phyloP scores from a whole-genome alignment of 1,139 yeast species.

The Magnusiomyces paraingens region DNA sequence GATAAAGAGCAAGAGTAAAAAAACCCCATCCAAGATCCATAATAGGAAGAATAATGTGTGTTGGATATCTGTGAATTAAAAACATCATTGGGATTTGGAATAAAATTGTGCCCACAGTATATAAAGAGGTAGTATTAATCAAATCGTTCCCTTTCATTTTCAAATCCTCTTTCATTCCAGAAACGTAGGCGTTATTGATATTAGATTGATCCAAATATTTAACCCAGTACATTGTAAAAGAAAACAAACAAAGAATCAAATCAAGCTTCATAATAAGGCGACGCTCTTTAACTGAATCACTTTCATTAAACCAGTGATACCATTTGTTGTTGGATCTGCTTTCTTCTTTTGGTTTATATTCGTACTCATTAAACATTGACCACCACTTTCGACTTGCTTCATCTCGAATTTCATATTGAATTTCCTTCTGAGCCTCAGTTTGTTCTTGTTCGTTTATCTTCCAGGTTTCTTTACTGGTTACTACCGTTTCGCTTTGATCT shows the following conservation, averaged over 20 bases:
- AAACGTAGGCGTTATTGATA: constrained; percentile 57
- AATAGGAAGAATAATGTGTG: constrained; percentile 49
- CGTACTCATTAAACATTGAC: constrained; percentile 51
- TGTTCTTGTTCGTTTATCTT: not conserved
- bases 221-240: constrained; percentile 61
- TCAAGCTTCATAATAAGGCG: constrained; percentile 55
- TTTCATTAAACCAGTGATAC: constrained; percentile 59
- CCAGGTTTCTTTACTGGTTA: too few relatives aligned
- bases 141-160: constrained; percentile 60
- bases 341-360: constrained; percentile 32
- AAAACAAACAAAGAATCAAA: constrained; percentile 49
- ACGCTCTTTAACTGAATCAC: constrained; percentile 48
- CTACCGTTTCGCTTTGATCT: too few relatives aligned
- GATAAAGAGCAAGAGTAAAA: constrained; percentile 50
- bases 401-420: constrained; percentile 19
- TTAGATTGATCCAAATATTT: constrained; percentile 55
- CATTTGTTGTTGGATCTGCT: constrained; percentile 39
- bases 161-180: constrained; percentile 53
- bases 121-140: constrained; percentile 52
- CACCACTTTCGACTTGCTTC: constrained; percentile 60
- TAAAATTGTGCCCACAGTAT: constrained; percentile 50
- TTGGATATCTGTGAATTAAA: constrained; percentile 39
- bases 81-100: constrained; percentile 44
- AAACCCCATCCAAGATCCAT: constrained; percentile 62
- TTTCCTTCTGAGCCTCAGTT: not conserved